These are phyloP conservation scores for Mesembryanthemum crystallinum DNA, from an alignment of 148 eudicot species.

Conservation along the genomic window DNA sequence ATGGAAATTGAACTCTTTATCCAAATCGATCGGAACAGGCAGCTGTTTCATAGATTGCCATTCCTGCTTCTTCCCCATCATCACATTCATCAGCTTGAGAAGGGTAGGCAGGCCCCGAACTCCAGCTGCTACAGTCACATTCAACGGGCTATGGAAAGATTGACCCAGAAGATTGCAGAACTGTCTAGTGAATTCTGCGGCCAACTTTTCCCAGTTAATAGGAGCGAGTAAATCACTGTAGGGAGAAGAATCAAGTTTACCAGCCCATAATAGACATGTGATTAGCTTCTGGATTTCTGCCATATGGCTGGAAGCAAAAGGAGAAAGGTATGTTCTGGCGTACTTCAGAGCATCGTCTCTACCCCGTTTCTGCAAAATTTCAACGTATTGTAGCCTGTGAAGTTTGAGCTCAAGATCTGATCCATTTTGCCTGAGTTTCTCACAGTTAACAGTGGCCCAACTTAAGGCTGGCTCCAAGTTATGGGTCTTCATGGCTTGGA, in stretches of 20 bases:
- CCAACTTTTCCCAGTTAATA: constrained; percentile 53
- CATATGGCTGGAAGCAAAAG: constrained; percentile 46
- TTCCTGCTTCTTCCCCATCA: constrained; percentile 72
- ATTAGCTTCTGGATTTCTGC: constrained; percentile 67
- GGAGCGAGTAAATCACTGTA: constrained; percentile 61
- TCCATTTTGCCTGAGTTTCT: constrained; percentile 54
- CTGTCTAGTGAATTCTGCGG: constrained; percentile 55
- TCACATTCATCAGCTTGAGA: constrained; percentile 81
- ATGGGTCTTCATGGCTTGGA: constrained; percentile 55
- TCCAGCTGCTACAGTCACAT: constrained; percentile 72
- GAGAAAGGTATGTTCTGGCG: constrained; percentile 52
- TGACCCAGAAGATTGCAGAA: constrained; percentile 70
- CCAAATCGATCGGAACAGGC: constrained; percentile 77
- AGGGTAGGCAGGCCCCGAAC: constrained; percentile 83
- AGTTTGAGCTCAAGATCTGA: constrained; percentile 75
- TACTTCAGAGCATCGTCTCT: constrained; percentile 64
- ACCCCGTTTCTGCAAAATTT: constrained; percentile 53
- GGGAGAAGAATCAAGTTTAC: constrained; percentile 71
- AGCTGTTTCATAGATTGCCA: constrained; percentile 87
- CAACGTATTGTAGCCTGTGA: constrained; percentile 62
- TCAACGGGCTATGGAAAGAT: constrained; percentile 67
- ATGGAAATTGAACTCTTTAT: constrained; percentile 71
- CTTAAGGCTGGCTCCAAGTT: constrained; percentile 67
- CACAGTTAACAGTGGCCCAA: constrained; percentile 58
- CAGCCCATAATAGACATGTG: constrained; percentile 70